These are phyloP conservation scores for Hemisphaericaspora lyxosophila DNA, from an alignment of 1,139 yeast species.

Conservation along the genomic window DNA sequence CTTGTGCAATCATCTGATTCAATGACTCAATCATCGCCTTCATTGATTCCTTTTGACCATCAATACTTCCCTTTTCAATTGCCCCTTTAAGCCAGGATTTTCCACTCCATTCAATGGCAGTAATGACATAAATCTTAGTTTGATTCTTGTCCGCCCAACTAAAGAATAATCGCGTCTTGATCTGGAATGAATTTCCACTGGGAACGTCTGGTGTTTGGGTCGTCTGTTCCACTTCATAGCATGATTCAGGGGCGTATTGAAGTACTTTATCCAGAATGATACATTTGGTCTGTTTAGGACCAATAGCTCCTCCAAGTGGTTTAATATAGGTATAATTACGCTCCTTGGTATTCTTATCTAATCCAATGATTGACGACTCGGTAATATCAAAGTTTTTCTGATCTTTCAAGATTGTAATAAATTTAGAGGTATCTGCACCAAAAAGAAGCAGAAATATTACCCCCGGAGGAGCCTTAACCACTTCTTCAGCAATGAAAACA, in stretches of 20 bases:
- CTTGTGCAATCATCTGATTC: slow-evolving; percentile 40
- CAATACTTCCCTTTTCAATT: slow-evolving; percentile 87
- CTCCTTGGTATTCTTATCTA: slow-evolving; percentile 27
- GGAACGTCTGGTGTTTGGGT: slow-evolving; percentile 95
- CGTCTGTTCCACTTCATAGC: slow-evolving; percentile 59
- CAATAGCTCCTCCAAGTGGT: slow-evolving; percentile 81
- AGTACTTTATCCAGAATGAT: slow-evolving; percentile 69
- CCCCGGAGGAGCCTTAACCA: slow-evolving; percentile 76
- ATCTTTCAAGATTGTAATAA: slow-evolving; percentile 53
- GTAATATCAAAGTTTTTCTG: slow-evolving; percentile 74
- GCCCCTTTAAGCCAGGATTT: slow-evolving; percentile 91
- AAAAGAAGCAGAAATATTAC: slow-evolving; percentile 67
- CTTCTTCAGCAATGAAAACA: slow-evolving; percentile 60
- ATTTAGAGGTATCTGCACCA: slow-evolving; percentile 68
- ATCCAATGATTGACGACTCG: slow-evolving; percentile 47
- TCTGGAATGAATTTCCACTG: slow-evolving; percentile 78
- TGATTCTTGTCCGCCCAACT: slow-evolving; percentile 76
- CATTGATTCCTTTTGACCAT: slow-evolving; percentile 81
- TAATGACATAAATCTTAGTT: slow-evolving; percentile 62
- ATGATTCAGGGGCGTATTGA: slow-evolving; percentile 57
- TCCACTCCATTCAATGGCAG: slow-evolving; percentile 86
- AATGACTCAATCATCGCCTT: slow-evolving; percentile 59
- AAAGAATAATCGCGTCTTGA: slow-evolving; percentile 64
- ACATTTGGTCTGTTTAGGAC: slow-evolving; percentile 94
- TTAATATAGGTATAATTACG: slow-evolving; percentile 74